Evolutionary conservation across 768 basidiomycete species (phyloP).

Genomic region (Mycena galopus): DNA sequence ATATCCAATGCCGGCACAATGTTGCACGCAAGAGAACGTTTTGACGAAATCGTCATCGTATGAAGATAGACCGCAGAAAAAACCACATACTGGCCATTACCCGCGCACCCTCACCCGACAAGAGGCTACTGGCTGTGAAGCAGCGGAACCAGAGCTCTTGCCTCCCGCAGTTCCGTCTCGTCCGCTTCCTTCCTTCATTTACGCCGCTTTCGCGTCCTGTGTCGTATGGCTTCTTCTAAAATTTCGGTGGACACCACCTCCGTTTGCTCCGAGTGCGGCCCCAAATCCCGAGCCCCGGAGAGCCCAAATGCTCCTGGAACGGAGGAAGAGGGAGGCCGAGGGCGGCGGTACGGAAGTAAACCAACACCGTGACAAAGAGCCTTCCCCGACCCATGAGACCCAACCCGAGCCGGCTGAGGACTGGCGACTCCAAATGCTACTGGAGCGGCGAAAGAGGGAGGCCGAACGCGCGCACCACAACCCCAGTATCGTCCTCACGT

Average conservation of each 20-base stretch:
- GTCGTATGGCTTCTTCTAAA: not conserved
- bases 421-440: conserved; percentile 7
- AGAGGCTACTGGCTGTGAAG: not conserved
- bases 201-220: not conserved
- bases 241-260: not conserved
- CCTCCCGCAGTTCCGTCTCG: too few relatives aligned
- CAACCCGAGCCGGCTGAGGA: not conserved
- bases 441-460: conserved; percentile 19
- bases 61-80: not conserved
- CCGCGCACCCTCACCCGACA: not conserved
- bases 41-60: not conserved
- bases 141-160: not conserved
- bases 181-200: not conserved
- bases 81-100: not conserved
- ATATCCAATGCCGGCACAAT: not conserved
- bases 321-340: too few relatives aligned
- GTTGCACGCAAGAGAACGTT: not conserved
- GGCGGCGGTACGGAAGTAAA: too few relatives aligned
- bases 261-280: too few relatives aligned
- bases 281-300: too few relatives aligned
- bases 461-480: not conserved
- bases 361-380: too few relatives aligned
- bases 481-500: conserved; percentile 12
- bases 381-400: not conserved
- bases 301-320: too few relatives aligned